Evolutionary conservation across 352 stramenopile species (phyloP).

Genomic region (Phytophthora melonis): DNA sequence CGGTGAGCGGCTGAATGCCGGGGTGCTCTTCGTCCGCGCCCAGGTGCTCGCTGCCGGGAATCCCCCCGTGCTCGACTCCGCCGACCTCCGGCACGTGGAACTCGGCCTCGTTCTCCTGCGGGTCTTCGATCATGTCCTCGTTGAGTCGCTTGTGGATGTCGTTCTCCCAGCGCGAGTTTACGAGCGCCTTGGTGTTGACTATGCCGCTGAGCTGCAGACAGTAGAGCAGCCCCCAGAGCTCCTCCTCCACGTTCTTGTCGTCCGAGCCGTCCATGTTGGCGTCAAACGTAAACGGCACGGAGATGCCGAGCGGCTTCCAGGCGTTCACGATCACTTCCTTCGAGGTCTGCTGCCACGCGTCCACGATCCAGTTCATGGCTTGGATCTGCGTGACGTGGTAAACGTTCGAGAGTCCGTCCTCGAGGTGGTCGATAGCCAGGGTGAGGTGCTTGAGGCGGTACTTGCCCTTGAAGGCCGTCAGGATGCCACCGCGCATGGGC

Average conservation of each 20-base stretch:
- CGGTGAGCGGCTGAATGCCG: conserved; percentile 53
- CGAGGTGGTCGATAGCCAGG: conserved; percentile 84
- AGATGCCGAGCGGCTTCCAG: conserved; percentile 81
- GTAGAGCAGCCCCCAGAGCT: conserved; percentile 88
- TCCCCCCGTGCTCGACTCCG: conserved; percentile 40
- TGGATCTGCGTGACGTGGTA: conserved; percentile 89
- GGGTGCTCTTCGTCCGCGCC: conserved; percentile 47
- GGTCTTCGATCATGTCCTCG: conserved; percentile 90
- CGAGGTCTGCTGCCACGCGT: conserved; percentile 83
- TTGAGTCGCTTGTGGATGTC: conserved; percentile 91
- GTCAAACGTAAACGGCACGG: conserved; percentile 74
- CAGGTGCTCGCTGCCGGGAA: conserved; percentile 30
- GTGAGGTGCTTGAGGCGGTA: conserved; percentile 89
- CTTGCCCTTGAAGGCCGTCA: conserved; percentile 86
- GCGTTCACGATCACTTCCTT: conserved; percentile 82
- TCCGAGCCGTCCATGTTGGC: conserved; percentile 56
- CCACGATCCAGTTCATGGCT: conserved; percentile 88
- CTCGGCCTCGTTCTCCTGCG: conserved; percentile 83
- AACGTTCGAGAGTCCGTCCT: conserved; percentile 79
- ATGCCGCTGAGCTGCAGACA: conserved; percentile 86
- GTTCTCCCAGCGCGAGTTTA: conserved; percentile 91
- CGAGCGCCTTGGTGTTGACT: conserved; percentile 88
- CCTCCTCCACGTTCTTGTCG: conserved; percentile 90
- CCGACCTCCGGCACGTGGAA: conserved; percentile 76
- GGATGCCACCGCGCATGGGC: conserved; percentile 86